These are phyloP conservation scores for Euphorbia pulcherrima DNA, from an alignment of 345 rosid species.

Conservation along the genomic window DNA sequence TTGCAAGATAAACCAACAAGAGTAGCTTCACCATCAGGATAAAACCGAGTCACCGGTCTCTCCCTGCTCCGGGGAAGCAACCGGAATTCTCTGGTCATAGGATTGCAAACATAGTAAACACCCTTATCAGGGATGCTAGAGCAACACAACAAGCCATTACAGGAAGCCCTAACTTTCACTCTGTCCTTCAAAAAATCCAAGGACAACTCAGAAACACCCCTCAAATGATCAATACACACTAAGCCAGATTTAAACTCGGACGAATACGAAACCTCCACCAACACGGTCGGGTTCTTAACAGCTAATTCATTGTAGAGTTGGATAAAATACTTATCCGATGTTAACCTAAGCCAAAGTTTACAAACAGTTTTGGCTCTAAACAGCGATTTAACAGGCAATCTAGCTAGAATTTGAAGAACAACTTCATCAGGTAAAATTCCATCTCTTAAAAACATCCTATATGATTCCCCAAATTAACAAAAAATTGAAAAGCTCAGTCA, in stretches of 20 bases:
- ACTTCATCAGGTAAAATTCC: conserved; percentile 68
- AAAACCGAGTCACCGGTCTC: conserved; percentile 65
- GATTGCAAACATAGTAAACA: conserved; percentile 77
- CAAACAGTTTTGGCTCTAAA: conserved; percentile 67
- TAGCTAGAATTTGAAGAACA: conserved; percentile 56
- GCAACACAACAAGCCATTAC: conserved; percentile 85
- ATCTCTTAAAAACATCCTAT: conserved; percentile 31
- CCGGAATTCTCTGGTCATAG: conserved; percentile 65
- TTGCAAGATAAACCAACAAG: conserved; percentile 75
- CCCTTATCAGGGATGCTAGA: conserved; percentile 79
- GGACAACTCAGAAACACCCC: conserved; percentile 69
- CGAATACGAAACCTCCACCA: conserved; percentile 58
- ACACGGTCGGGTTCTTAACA: conserved; percentile 42
- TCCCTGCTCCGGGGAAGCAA: conserved; percentile 64
- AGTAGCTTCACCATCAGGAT: conserved; percentile 79
- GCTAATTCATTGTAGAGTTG: conserved; percentile 51
- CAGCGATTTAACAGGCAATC: conserved; percentile 72
- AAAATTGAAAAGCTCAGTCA: neutral
- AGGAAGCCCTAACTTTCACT: conserved; percentile 71
- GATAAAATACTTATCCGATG: conserved; percentile 55
- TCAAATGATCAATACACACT: conserved; percentile 55
- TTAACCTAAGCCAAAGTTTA: conserved; percentile 61
- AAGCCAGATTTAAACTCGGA: conserved; percentile 45
- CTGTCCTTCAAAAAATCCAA: conserved; percentile 67
- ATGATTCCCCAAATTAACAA: neutral